Conservation (phyloP, 1,139 yeast genomes). For the Barnettozyma hawaiiensis region DNA sequence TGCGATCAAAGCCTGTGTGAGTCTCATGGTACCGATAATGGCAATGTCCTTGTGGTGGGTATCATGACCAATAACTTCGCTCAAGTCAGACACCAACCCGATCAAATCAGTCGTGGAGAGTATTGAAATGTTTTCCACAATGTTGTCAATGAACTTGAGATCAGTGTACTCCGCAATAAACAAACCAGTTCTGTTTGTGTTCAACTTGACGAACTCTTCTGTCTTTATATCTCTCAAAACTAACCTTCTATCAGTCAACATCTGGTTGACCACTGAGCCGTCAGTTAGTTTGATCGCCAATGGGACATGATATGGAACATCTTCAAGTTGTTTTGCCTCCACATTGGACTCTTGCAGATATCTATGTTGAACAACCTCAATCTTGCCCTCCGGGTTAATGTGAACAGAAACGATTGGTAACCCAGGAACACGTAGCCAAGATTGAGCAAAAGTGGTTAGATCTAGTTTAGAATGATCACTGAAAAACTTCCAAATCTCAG, state of each 20-base stretch:
- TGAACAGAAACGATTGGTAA: conserved; percentile 47
- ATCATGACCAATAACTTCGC: conserved; percentile 26
- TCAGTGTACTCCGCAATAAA: conserved; percentile 37
- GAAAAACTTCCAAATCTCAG: conserved; percentile 50
- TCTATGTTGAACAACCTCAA: conserved; percentile 49
- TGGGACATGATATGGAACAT: conserved; percentile 40
- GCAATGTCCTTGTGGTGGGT: conserved; percentile 24
- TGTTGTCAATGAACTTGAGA: conserved; percentile 25
- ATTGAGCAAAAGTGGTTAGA: conserved; percentile 29
- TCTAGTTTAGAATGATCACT: conserved; percentile 33
- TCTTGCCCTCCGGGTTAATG: conserved; percentile 26
- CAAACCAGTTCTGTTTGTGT: conserved; percentile 43
- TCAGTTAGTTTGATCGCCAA: conserved; percentile 39
- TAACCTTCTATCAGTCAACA: conserved; percentile 45
- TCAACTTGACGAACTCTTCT: conserved; percentile 34
- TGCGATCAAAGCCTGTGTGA: conserved; percentile 18
- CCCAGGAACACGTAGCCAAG: conserved; percentile 59
- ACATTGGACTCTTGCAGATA: conserved; percentile 30
- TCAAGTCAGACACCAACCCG: conserved; percentile 30
- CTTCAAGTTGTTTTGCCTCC: conserved; percentile 23
- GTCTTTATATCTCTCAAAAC: conserved; percentile 30
- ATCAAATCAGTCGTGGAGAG: conserved; percentile 26
- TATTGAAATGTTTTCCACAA: conserved; percentile 27
- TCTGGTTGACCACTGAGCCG: conserved; percentile 34
- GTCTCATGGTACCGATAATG: conserved; percentile 24